Conservation (phyloP, 495 filamentous ascomycete species). For the Aeminium ludgeri region DNA sequence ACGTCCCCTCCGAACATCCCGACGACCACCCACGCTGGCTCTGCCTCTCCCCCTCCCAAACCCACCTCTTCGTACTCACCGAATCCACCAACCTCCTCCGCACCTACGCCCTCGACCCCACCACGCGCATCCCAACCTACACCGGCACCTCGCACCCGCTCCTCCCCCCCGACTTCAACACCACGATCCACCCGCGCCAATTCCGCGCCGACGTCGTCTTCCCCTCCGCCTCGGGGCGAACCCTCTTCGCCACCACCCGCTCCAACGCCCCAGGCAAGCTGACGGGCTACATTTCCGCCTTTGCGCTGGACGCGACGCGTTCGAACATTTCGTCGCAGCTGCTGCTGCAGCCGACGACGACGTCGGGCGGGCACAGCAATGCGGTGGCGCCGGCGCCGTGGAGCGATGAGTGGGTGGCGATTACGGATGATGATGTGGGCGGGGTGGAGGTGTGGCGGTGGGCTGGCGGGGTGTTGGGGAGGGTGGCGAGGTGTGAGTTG, state of each 20-base stretch:
- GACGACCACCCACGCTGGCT: constrained; percentile 74
- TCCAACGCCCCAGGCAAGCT: constrained; percentile 50
- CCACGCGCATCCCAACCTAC: constrained; percentile 63
- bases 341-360: constrained; percentile 65
- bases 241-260: constrained; percentile 68
- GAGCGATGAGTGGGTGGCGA: constrained; percentile 68
- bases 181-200: constrained; percentile 26
- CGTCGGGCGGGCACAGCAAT: constrained; percentile 72
- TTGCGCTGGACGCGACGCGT: constrained; percentile 41
- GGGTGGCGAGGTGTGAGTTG: constrained; percentile 57
- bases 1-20: constrained; percentile 48
- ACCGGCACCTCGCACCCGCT: constrained; percentile 60
- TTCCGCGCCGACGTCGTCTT: constrained; percentile 69
- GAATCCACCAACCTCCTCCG: constrained; percentile 66
- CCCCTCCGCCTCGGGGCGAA: constrained; percentile 44
- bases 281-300: constrained; percentile 66
- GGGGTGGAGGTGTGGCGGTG: constrained; percentile 76
- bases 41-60: constrained; percentile 55
- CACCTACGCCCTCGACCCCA: constrained; percentile 63
- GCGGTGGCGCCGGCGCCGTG: constrained; percentile 64
- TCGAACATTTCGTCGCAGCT: constrained; percentile 62
- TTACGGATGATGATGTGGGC: constrained; percentile 71
- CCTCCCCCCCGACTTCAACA: constrained; percentile 45
- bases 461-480: constrained; percentile 57
- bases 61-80: constrained; percentile 72